Evolutionary conservation across 2,329 filamentous ascomycete genomes (phyloP).

Genomic region (Curvularia lunata): DNA sequence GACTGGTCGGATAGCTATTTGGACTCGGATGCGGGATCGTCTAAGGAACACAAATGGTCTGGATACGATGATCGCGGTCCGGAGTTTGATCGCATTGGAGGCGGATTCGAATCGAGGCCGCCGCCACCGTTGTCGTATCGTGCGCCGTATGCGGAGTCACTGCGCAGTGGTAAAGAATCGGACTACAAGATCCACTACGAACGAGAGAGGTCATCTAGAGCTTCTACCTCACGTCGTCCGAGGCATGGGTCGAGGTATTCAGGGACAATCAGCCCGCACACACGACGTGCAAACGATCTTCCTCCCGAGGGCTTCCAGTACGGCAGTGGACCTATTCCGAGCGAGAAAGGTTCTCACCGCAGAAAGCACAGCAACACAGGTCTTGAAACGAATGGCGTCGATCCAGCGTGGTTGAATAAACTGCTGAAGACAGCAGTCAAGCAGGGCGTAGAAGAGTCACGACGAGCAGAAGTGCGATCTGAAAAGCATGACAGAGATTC

Average conservation of each 20-base stretch:
- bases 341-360: constrained; percentile 6
- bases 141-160: constrained; percentile 24
- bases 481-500: constrained; percentile 1
- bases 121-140: constrained; percentile 12
- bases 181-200: neutral
- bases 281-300: constrained; percentile 9
- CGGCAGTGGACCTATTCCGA: constrained; percentile 36
- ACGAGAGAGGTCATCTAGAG: neutral
- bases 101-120: constrained; percentile 10
- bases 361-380: neutral
- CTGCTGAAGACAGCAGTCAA: constrained; percentile 30
- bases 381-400: constrained; percentile 11
- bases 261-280: constrained; percentile 18
- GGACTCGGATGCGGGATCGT: constrained; percentile 14
- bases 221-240: neutral
- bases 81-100: neutral
- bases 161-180: constrained; percentile 13
- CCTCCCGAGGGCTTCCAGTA: constrained; percentile 31
- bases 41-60: neutral
- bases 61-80: constrained; percentile 29
- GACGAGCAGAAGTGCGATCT: constrained; percentile 6
- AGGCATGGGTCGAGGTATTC: constrained; percentile 15
- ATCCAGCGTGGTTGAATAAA: constrained; percentile 25
- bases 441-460: constrained; percentile 29
- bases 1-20: constrained; percentile 25